Percentiles rank a stretch among this genome's conserved stretches.
phyloP scores from a whole-genome alignment of 2,329 filamentous ascomycete genomes.

The Diatrype stigma region DNA sequence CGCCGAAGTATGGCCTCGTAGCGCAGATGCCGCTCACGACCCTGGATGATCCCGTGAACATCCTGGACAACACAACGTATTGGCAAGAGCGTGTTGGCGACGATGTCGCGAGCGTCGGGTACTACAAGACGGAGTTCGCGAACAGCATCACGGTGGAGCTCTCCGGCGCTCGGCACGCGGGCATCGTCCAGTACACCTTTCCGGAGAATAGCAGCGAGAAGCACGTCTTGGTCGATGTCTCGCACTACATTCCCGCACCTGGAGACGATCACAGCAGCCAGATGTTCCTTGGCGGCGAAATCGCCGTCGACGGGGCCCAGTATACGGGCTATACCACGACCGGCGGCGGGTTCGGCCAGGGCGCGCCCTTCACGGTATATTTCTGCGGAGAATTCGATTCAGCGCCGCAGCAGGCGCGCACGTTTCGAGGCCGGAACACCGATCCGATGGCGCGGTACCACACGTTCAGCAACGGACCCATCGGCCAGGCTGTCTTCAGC shows the following conservation, averaged over 20 bases:
- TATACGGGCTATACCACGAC: constrained; percentile 36
- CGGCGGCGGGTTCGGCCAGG: constrained; percentile 40
- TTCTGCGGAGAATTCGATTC: constrained; percentile 41
- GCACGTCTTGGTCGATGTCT: constrained; percentile 42
- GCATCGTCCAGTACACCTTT: constrained; percentile 50
- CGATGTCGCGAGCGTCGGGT: constrained; percentile 47
- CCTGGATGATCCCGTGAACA: constrained; percentile 33
- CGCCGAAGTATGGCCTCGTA: constrained; percentile 54
- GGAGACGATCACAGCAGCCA: constrained; percentile 22
- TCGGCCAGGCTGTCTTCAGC: constrained; percentile 35
- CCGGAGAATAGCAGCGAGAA: constrained; percentile 29
- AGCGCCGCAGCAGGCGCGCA: constrained; percentile 26
- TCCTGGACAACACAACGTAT: constrained; percentile 45
- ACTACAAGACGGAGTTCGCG: constrained; percentile 46
- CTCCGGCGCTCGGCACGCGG: constrained; percentile 43
- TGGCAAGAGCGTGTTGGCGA: constrained; percentile 37
- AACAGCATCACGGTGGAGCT: constrained; percentile 47
- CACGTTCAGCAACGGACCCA: not conserved
- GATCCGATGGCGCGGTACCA: constrained; percentile 29
- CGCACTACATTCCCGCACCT: constrained; percentile 42
- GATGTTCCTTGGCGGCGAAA: not conserved
- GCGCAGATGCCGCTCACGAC: constrained; percentile 42
- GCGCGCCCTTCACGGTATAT: constrained; percentile 40
- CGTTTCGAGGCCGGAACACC: constrained; percentile 41
- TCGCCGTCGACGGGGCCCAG: constrained; percentile 22